phyloP scores from a whole-genome alignment of 768 basidiomycete species.

The Termitomyces sp. region DNA sequence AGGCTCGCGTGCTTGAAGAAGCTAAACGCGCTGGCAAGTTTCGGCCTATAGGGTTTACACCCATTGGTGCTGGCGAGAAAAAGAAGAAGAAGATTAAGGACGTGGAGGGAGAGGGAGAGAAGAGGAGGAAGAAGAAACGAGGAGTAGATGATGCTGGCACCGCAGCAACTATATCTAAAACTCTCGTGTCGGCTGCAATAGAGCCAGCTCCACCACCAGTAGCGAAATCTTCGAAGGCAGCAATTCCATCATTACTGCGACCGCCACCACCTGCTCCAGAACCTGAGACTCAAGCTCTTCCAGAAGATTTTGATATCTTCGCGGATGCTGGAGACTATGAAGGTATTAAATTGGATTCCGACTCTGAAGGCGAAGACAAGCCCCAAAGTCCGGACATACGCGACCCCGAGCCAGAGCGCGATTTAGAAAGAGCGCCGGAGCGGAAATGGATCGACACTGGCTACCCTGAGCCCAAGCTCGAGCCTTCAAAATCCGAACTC shows the following conservation, averaged over 20 bases:
- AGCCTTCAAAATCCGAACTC: constrained; percentile 10
- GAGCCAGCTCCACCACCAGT: neutral
- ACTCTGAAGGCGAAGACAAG: constrained; percentile 46
- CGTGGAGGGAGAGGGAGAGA: constrained; percentile 28
- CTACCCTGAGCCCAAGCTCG: constrained; percentile 25
- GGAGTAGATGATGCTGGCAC: constrained; percentile 2
- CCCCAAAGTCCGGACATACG: constrained; percentile 10
- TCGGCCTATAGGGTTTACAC: constrained; percentile 63
- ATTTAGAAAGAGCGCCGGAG: neutral
- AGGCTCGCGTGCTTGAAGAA: constrained; percentile 29
- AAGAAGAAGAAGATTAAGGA: constrained; percentile 48
- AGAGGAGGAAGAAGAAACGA: constrained; percentile 55
- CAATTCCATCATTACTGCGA: constrained; percentile 2
- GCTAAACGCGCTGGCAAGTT: constrained; percentile 48
- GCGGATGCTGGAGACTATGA: constrained; percentile 81
- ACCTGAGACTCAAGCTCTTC: constrained; percentile 30
- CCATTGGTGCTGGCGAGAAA: constrained; percentile 39
- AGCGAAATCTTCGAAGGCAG: neutral
- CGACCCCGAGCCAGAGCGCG: neutral
- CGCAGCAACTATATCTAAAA: constrained; percentile 13
- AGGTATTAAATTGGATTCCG: constrained; percentile 52
- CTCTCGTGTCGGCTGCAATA: neutral
- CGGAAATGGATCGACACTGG: constrained; percentile 42
- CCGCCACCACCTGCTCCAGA: constrained; percentile 10
- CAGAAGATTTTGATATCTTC: constrained; percentile 83